These are phyloP conservation scores for Solanum clarkiae DNA, from an alignment of 257 asterid genomes.

Conservation along the genomic window DNA sequence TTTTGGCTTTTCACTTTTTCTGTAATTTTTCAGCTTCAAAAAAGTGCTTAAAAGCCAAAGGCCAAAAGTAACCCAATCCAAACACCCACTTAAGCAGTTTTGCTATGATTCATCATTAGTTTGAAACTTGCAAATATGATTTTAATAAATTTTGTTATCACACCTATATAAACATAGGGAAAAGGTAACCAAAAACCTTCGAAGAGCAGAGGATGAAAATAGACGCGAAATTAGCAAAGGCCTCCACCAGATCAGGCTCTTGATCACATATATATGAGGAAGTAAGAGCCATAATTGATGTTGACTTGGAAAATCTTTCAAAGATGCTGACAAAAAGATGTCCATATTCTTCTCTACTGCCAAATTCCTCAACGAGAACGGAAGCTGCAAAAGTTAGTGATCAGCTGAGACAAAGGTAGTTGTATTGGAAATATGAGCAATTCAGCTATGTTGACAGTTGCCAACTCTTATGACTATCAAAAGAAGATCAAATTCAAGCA, in stretches of 20 bases:
- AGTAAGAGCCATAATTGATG: slow-evolving; percentile 71
- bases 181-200: slow-evolving; percentile 35
- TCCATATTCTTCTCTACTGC: slow-evolving; percentile 68
- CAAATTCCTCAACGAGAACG: slow-evolving; percentile 66
- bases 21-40: no score
- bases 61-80: no score
- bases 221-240: slow-evolving; percentile 69
- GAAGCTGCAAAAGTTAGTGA: slow-evolving; percentile 47
- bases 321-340: slow-evolving; percentile 58
- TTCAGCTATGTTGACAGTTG: neutral
- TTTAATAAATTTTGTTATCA: neutral
- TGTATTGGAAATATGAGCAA: neutral
- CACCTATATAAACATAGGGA: neutral
- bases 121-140: neutral
- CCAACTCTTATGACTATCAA: neutral
- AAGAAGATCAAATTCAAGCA: neutral
- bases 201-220: slow-evolving; percentile 57
- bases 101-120: neutral
- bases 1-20: no score
- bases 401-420: neutral
- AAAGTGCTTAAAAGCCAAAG: no score
- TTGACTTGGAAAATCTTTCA: slow-evolving; percentile 58
- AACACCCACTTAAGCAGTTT: neutral
- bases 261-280: slow-evolving; percentile 90
- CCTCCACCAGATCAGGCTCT: slow-evolving; percentile 94